Percentiles rank a stretch among this genome's conserved stretches.
Evolutionary conservation across 257 asterid species (phyloP).

Genomic region (Avicennia marina): DNA sequence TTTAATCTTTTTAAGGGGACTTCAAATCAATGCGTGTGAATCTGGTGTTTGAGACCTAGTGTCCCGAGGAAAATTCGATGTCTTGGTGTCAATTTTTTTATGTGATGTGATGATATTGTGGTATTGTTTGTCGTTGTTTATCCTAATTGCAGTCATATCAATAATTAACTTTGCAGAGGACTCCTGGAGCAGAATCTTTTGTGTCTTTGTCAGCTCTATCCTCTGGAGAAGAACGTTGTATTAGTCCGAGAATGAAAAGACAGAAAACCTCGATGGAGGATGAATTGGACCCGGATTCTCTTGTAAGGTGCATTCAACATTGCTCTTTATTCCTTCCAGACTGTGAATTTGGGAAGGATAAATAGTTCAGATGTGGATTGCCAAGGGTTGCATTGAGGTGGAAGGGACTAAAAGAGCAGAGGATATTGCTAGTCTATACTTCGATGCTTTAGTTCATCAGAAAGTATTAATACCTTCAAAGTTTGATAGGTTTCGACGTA

Average conservation of each 20-base stretch:
- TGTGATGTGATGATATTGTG: not conserved
- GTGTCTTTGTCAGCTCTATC: not conserved
- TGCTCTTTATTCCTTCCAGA: constrained; percentile 31
- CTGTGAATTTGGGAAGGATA: constrained; percentile 32
- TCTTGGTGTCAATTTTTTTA: not conserved
- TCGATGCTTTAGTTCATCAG: constrained; percentile 20
- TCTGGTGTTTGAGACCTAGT: not conserved
- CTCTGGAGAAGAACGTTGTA: not conserved
- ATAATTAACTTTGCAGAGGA: constrained; percentile 12
- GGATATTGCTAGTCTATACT: constrained; percentile 27
- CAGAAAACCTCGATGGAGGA: constrained; percentile 1
- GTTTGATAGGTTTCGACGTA: constrained; percentile 17
- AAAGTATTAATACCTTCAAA: constrained; percentile 21
- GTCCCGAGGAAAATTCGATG: not conserved
- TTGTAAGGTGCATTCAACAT: constrained; percentile 23
- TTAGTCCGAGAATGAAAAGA: constrained; percentile 12
- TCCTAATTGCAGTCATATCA: not conserved
- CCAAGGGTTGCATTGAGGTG: constrained; percentile 33
- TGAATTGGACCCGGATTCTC: not conserved
- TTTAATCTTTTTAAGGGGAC: not conserved
- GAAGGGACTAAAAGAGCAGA: constrained; percentile 26
- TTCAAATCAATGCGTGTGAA: not conserved
- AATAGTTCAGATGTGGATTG: constrained; percentile 43
- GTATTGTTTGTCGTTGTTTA: not conserved
- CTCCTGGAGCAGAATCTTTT: not conserved